Base-by-base conservation (phyloP, 768 basidiomycete species). In the Tephrocybe sp. region DNA sequence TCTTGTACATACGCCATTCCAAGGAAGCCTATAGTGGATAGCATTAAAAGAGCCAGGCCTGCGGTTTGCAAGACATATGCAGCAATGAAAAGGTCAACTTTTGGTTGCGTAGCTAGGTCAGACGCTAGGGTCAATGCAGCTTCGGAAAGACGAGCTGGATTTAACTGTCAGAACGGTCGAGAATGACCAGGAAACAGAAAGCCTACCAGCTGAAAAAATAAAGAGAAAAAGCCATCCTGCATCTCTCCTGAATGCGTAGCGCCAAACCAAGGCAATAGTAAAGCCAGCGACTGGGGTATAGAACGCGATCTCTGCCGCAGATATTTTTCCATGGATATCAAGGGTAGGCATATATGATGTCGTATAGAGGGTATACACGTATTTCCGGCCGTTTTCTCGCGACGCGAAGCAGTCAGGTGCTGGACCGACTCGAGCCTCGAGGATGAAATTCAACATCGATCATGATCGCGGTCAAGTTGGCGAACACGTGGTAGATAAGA, bases 191-290 rank as follows among this genome's bases (percentile, higher is more conserved):
- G 4, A 34, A 12, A 2, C 1, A 39, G 40, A 23, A 38, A 30
- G 70, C 81, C 62, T 54, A 84, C 85, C 65, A 39, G 77, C 54
- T 10, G 83, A 75, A 54, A 88, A 85, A 11, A 84, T 65, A 39
- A 79, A 71, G n/a, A 87, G 71, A 55, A 80, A 78, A n/a, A 87
- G 64, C 84, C 84, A 89, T 52, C 83, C 86, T 26, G 75, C 80
- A 63, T 83, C 77, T 38, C 75, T 72, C 50, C 78, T 65, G 57
- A 85, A 73, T 34, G 76, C 80, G 71, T 87, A 82, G 30, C 74
- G 79, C 44, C 73, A 60, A 42, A 74, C 65, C 41, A 85, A 64
- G 36, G 73, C 62, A 42, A 76, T 26, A 1, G 80, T 72, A 33
- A 83, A 46, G 45, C 70, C 53, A 17, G 78, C 63, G 58, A 87